Conservation (phyloP, 305 asterid genomes). For the Stenogyne calaminthoides region DNA sequence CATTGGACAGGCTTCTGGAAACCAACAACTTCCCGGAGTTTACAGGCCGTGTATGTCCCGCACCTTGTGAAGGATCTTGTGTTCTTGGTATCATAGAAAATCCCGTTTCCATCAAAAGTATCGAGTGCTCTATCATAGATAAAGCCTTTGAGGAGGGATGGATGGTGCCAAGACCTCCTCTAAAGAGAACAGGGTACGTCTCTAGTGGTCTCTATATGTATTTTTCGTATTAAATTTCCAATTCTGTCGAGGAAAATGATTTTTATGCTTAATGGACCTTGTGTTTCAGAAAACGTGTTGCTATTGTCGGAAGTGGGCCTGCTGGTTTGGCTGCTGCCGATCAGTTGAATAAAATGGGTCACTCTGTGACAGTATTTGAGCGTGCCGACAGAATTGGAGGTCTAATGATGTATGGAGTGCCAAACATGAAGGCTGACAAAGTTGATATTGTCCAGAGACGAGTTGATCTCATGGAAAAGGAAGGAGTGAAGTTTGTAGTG, state of each 20-base stretch:
- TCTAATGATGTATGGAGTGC: conserved; percentile 99
- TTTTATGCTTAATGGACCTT: conserved; percentile 15
- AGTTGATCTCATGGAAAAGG: conserved; percentile 89
- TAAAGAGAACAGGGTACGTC: conserved; percentile 74
- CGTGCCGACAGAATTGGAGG: conserved; percentile 99
- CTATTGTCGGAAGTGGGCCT: conserved; percentile 95
- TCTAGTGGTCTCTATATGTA: background rate
- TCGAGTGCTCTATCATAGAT: conserved; percentile 96
- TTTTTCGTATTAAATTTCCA: background rate
- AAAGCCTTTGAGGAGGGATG: conserved; percentile 97
- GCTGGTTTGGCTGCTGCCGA: conserved; percentile 99
- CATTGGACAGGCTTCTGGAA: conserved; percentile 96
- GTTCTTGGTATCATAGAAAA: conserved; percentile 98
- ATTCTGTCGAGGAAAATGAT: background rate
- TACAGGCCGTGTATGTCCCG: conserved; percentile 99
- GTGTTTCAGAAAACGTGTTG: conserved; percentile 74
- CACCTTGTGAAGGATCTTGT: conserved; percentile 99
- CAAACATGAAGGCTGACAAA: conserved; percentile 98
- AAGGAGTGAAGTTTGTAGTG: conserved; percentile 87
- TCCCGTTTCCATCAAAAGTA: conserved; percentile 92
- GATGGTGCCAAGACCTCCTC: conserved; percentile 98
- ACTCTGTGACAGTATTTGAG: conserved; percentile 85
- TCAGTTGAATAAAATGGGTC: conserved; percentile 88
- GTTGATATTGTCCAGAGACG: conserved; percentile 84
- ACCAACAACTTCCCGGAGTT: conserved; percentile 99